Evolutionary conservation across 768 basidiomycete genomes (phyloP).

Genomic region (Lentinus tigrinus): DNA sequence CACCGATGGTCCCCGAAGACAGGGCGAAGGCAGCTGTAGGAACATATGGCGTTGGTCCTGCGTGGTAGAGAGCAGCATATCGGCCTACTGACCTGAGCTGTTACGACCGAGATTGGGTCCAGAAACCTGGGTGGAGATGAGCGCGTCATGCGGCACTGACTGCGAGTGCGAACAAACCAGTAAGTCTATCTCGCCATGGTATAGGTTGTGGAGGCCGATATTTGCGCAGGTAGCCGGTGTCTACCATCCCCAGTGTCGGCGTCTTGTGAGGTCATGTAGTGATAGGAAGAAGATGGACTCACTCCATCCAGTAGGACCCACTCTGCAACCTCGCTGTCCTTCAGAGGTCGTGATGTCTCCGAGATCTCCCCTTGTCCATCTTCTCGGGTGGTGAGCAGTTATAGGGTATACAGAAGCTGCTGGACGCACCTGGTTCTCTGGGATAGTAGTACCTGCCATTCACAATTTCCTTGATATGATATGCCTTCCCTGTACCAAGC

Average conservation of each 20-base stretch:
- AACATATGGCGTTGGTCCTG: not conserved
- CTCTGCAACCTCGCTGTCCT: conserved; percentile 78
- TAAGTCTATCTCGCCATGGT: conserved; percentile 84
- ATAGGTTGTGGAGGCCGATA: conserved; percentile 87
- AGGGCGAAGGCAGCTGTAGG: conserved; percentile 76
- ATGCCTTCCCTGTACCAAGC: conserved; percentile 62
- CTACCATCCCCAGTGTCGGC: conserved; percentile 32
- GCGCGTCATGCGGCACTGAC: not conserved
- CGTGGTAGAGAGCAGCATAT: not conserved
- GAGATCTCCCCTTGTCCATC: conserved; percentile 74
- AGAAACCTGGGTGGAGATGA: conserved; percentile 53
- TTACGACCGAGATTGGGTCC: conserved; percentile 88
- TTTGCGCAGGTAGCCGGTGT: conserved; percentile 93
- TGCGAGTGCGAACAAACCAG: conserved; percentile 48
- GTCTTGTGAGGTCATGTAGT: not conserved
- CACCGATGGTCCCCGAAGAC: conserved; percentile 91
- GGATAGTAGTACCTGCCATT: conserved; percentile 79
- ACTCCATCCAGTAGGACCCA: conserved; percentile 92
- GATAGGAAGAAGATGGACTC: conserved; percentile 21
- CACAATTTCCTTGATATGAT: conserved; percentile 72
- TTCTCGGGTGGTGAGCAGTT: conserved; percentile 13
- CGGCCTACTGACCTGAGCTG: conserved; percentile 57
- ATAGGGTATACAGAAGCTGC: not conserved
- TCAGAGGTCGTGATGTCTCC: conserved; percentile 57
- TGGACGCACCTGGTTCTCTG: conserved; percentile 44